Conservation (phyloP, 345 rosid genomes). For the Cardamine occulta region DNA sequence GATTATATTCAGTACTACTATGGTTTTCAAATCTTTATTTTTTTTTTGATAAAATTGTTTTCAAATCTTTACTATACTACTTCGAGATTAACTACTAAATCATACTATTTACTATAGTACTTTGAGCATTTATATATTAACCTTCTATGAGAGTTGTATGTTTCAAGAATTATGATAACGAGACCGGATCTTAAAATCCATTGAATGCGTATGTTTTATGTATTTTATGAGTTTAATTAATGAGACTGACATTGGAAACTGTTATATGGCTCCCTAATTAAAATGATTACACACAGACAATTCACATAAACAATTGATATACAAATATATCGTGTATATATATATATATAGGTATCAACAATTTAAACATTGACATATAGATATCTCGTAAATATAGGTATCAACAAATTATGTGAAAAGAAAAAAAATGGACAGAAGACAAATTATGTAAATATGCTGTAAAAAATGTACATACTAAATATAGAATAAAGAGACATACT, state of each 20-base stretch:
- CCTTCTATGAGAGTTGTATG: slow-evolving; percentile 10
- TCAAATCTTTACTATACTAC: background rate
- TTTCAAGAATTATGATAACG: slow-evolving; percentile 35
- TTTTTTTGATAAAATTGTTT: no score
- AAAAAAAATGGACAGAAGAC: background rate
- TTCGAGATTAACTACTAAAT: slow-evolving; percentile 23
- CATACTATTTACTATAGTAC: background rate
- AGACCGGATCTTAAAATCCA: slow-evolving; percentile 42
- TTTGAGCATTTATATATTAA: slow-evolving; percentile 1
- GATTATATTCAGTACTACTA: background rate
- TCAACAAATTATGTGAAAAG: background rate
- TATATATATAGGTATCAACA: no score
- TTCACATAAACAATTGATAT: slow-evolving; percentile 8
- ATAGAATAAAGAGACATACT: background rate
- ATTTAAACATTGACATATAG: background rate
- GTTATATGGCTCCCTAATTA: slow-evolving; percentile 38
- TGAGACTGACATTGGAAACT: slow-evolving; percentile 38
- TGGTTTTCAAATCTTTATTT: background rate
- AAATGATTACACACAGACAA: slow-evolving; percentile 32
- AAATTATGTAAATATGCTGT: background rate
- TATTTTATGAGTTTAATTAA: slow-evolving; percentile 11
- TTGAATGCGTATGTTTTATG: slow-evolving; percentile 41
- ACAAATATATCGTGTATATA: no score
- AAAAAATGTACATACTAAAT: background rate
- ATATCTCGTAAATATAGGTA: background rate